A percentile compares a stretch with the other conserved stretches of the same genome.
These are phyloP conservation scores for Thielaviopsis musarum DNA, from an alignment of 2,329 filamentous ascomycete genomes.

Conservation along the genomic window DNA sequence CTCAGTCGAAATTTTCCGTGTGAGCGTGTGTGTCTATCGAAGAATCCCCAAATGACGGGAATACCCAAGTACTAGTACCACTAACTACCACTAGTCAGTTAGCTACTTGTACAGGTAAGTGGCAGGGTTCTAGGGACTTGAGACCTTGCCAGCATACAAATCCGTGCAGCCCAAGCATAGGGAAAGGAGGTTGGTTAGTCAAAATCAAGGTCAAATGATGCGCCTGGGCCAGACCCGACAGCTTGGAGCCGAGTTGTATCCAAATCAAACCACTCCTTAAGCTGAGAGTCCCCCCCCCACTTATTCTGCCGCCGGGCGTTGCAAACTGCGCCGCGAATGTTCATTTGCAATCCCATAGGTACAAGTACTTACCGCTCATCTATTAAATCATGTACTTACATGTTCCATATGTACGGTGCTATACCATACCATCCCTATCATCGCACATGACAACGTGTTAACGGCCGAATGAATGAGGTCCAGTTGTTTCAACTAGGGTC, in stretches of 20 bases:
- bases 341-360: neutral
- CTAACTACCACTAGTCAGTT: no score
- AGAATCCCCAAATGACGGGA: no score
- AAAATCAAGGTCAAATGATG: neutral
- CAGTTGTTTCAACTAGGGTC: neutral
- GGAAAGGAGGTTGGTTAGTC: neutral
- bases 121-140: neutral
- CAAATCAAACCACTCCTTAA: neutral
- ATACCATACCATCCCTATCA: neutral
- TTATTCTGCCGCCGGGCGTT: neutral
- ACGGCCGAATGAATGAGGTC: neutral
- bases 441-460: neutral
- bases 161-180: neutral
- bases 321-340: neutral
- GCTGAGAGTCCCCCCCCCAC: neutral
- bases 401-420: neutral
- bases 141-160: neutral
- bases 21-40: no score
- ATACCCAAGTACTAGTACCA: no score
- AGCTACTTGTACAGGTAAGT: neutral
- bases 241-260: slow-evolving; percentile 1
- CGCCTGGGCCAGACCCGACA: neutral
- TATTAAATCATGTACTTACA: no score
- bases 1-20: no score
- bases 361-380: neutral